These are phyloP conservation scores for Paraphaeosphaeria minitans DNA, from an alignment of 2,329 filamentous ascomycete genomes.

Conservation along the genomic window DNA sequence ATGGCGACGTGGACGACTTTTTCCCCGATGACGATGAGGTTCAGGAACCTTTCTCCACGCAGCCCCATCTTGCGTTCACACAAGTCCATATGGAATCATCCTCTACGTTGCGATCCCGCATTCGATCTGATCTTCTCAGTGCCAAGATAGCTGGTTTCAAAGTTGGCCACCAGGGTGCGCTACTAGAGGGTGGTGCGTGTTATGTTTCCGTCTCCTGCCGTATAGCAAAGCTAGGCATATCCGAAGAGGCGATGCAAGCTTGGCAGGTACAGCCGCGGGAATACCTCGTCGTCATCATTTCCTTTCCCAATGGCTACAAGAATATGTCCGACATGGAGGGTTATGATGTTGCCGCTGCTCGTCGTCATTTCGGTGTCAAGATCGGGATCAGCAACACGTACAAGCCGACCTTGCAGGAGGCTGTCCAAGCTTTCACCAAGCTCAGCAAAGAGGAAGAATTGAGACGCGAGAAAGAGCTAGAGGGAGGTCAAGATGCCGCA, in stretches of 20 bases:
- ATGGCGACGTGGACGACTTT: slow-evolving; percentile 43
- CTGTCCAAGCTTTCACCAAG: slow-evolving; percentile 58
- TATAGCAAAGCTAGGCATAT: slow-evolving; percentile 72
- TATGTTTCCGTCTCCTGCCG: slow-evolving; percentile 72
- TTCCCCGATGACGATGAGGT: slow-evolving; percentile 49
- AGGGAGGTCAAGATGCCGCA: slow-evolving; percentile 16
- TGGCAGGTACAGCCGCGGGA: slow-evolving; percentile 72
- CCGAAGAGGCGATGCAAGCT: slow-evolving; percentile 74
- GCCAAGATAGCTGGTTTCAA: slow-evolving; percentile 71
- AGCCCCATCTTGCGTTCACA: background rate
- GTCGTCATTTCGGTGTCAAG: slow-evolving; percentile 60
- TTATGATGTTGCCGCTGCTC: slow-evolving; percentile 44
- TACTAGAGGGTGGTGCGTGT: slow-evolving; percentile 54
- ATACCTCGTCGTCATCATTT: slow-evolving; percentile 75
- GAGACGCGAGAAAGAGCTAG: slow-evolving; percentile 27
- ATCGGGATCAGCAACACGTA: slow-evolving; percentile 74
- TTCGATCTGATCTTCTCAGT: slow-evolving; percentile 65
- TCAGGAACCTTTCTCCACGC: slow-evolving; percentile 29
- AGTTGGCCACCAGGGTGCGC: slow-evolving; percentile 65
- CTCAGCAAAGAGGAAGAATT: slow-evolving; percentile 40
- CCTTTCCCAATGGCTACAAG: slow-evolving; percentile 67
- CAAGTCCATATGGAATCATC: slow-evolving; percentile 29
- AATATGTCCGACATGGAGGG: slow-evolving; percentile 60
- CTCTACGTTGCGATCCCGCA: slow-evolving; percentile 41
- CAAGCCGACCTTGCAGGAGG: slow-evolving; percentile 68